These are phyloP conservation scores for Fusarium sp. DNA, from an alignment of 2,329 filamentous ascomycete genomes.

Conservation along the genomic window DNA sequence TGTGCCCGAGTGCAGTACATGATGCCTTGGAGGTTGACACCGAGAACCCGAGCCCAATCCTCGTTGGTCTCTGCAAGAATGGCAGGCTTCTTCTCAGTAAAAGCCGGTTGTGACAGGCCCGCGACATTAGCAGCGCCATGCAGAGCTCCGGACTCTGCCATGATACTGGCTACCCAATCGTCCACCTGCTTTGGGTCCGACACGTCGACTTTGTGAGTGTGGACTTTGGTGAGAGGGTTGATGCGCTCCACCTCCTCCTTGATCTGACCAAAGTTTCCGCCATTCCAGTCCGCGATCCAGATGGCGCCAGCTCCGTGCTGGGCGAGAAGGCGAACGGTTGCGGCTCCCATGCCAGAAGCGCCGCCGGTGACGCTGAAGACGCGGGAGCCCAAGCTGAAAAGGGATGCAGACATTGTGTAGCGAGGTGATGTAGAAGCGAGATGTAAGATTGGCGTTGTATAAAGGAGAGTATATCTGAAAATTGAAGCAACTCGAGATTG, in stretches of 20 bases:
- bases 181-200: not conserved
- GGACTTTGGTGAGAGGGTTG: not conserved
- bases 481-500: not conserved
- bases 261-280: not conserved
- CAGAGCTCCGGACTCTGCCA: not conserved
- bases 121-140: not conserved
- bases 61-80: not conserved
- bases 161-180: not conserved
- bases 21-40: slow-evolving; percentile 5
- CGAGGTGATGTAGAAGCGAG: not conserved
- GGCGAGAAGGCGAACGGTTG: not conserved
- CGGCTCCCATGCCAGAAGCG: not conserved
- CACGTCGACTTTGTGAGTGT: not conserved
- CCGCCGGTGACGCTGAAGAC: not conserved
- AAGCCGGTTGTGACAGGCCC: not conserved
- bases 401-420: not conserved
- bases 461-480: not conserved
- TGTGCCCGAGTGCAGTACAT: slow-evolving; percentile 8
- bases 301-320: not conserved
- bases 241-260: not conserved
- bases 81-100: not conserved
- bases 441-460: rapidly evolving
- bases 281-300: not conserved
- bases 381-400: not conserved
- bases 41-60: not conserved